Evolutionary conservation across 495 filamentous ascomycete species (phyloP), one percentile per base, ranked within the genome.

Genomic region (Podospora appendiculata): DNA sequence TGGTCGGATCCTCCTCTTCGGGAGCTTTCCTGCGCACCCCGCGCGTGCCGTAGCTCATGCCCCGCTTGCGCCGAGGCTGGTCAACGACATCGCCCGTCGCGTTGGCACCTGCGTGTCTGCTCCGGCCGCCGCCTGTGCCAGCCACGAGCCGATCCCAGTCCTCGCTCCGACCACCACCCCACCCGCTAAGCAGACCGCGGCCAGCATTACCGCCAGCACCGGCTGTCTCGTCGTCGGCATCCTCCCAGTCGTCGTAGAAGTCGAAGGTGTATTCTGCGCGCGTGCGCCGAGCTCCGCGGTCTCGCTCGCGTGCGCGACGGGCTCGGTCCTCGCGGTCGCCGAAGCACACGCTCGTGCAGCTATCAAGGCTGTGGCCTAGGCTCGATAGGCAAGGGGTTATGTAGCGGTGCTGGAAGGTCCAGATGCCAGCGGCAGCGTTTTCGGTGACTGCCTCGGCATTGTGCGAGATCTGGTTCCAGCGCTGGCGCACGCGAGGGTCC

Each of bases 181-280:
- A 73, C 54, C 79, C 78, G 33, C 83, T 83, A 48, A 92, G 63
- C 39, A 92, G 61, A 8, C 81, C 80, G 46, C 86, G 48, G 16
- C 58, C 54, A 2, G 25, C 25, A 25, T 25, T 25, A 5, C 5
- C 5, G 25, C 52, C 41, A 19, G 48, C 53, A 8, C 40, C 52
- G n/a, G 18, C 14, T 78, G 41, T 55, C 48, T 59, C 64, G 19
- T 70, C 66, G 33, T 65, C 65, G n/a, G 61, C 76, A 50, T 90
- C 89, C 46, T 96, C 89, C 90, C 92, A 96, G 62, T 96, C 91
- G 65, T 98, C 93, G 71, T 98, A 98, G 73, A 98, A 98, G 59
- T 96, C 94, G 58, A 98, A 98, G 56, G 80, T 87, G 40, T 85
- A 81, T 63, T 95, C 90, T 25, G 88, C 84, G 39, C 82, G 70